phyloP scores from a whole-genome alignment of 2,329 filamentous ascomycete species.

The Monilinia polystroma region DNA sequence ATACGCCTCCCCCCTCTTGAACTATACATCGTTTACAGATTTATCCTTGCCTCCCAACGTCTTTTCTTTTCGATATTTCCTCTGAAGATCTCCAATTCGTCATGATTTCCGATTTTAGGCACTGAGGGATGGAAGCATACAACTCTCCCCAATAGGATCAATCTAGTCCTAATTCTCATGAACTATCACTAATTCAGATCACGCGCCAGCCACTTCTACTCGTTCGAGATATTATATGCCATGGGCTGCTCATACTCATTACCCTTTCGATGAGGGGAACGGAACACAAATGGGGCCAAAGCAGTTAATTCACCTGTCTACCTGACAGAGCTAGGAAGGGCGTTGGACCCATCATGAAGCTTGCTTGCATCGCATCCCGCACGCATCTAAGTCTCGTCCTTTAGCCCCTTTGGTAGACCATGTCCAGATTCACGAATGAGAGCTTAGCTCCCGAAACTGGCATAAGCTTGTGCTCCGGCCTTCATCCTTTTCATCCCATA shows the following conservation, averaged over 20 bases:
- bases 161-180: slow-evolving; percentile 19
- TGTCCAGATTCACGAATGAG: slow-evolving; percentile 35
- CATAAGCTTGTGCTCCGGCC: slow-evolving; percentile 36
- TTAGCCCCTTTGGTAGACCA: slow-evolving; percentile 34
- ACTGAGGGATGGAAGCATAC: slow-evolving; percentile 23
- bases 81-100: slow-evolving; percentile 33
- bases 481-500: slow-evolving; percentile 32
- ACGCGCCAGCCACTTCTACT: slow-evolving; percentile 38
- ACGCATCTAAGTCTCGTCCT: slow-evolving; percentile 28
- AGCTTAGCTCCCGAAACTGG: slow-evolving; percentile 35
- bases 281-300: slow-evolving; percentile 26
- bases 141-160: slow-evolving; percentile 26
- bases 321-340: slow-evolving; percentile 33
- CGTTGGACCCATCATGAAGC: slow-evolving; percentile 37
- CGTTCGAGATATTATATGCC: slow-evolving; percentile 28
- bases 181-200: slow-evolving; percentile 35
- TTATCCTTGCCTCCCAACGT: slow-evolving; percentile 31
- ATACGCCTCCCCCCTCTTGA: slow-evolving; percentile 32
- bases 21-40: slow-evolving; percentile 27
- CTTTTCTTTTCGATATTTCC: slow-evolving; percentile 34
- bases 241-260: slow-evolving; percentile 29
- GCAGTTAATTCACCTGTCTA: slow-evolving; percentile 27
- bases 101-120: slow-evolving; percentile 38
- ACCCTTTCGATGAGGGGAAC: slow-evolving; percentile 27
- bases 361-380: slow-evolving; percentile 27